These are phyloP conservation scores for Steccherinum ochraceum DNA, from an alignment of 768 basidiomycete species.

Conservation along the genomic window DNA sequence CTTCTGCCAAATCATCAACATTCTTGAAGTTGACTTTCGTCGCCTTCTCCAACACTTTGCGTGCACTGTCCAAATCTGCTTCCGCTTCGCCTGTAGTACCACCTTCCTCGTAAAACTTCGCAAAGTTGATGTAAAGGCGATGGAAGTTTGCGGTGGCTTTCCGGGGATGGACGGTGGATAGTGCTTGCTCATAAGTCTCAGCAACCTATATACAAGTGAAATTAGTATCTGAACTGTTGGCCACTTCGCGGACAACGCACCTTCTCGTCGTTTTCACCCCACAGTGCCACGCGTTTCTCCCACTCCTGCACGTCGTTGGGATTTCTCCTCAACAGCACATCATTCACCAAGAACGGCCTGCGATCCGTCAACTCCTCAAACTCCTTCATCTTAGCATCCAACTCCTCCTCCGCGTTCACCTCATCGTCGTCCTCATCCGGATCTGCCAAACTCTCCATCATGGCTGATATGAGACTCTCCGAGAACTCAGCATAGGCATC, in stretches of 20 bases:
- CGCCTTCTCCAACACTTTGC: slow-evolving; percentile 91
- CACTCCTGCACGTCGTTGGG: slow-evolving; percentile 98
- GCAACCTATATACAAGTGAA: slow-evolving; percentile 53
- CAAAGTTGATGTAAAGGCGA: slow-evolving; percentile 89
- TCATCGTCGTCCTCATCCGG: slow-evolving; percentile 71
- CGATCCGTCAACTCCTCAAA: slow-evolving; percentile 95
- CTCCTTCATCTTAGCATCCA: slow-evolving; percentile 85
- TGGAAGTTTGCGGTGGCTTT: slow-evolving; percentile 90
- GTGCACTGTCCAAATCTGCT: slow-evolving; percentile 73
- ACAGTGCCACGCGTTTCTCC: slow-evolving; percentile 95
- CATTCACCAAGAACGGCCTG: slow-evolving; percentile 92
- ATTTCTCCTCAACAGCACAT: slow-evolving; percentile 88
- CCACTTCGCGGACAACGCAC: slow-evolving; percentile 31
- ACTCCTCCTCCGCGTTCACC: slow-evolving; percentile 72
- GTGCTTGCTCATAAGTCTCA: slow-evolving; percentile 85
- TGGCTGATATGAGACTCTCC: slow-evolving; percentile 79
- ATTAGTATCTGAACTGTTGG: background rate
- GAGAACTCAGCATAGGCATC: slow-evolving; percentile 94
- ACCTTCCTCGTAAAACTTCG: slow-evolving; percentile 96
- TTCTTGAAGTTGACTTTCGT: slow-evolving; percentile 87
- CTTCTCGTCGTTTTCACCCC: slow-evolving; percentile 91
- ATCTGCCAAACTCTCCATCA: slow-evolving; percentile 82
- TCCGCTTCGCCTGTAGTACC: slow-evolving; percentile 78
- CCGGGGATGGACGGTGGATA: slow-evolving; percentile 82
- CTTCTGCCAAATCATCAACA: slow-evolving; percentile 96